Base-by-base conservation (phyloP, 352 stramenopile genomes). In the Globisporangium acanthophoron region DNA sequence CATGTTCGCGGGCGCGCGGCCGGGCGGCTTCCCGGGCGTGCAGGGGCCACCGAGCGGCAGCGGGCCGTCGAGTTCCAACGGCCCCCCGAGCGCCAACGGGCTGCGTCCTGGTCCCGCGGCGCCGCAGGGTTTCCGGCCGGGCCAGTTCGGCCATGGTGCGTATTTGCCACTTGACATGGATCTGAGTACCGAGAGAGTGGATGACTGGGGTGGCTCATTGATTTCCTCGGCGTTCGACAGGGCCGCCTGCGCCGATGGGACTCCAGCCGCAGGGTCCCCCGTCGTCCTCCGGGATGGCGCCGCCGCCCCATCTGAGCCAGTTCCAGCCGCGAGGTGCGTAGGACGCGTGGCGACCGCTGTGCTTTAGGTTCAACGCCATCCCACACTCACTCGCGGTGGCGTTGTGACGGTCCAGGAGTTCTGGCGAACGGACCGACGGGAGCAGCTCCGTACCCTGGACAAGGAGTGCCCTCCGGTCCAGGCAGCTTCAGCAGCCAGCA, bases 291-390 rank as follows among this genome's bases (percentile, higher is more conserved):
- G 68, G 67, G 21, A 67, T 54, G 52, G 43, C 18, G 20, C 43
- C 43, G 11, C 43, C 43, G 43, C 71, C 72, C 12, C 74, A 76
- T 37, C 60, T 78, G 57, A 84, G 74, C 58, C 66, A 82, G 48
- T 77, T 72, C 46, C 55, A 66, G 47, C 69, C 71, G 47, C 59
- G 66, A 50, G 69, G 66, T 74, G 64, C 8, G 44, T 3, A 6
- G 55, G n/a, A 3, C 1, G 5, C 1, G 18, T 37, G 8, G 24
- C 3, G 53, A 2, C 20, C 13, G 41, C 15, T 45, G 11, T 15
- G 12, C n/a, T 54, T 24, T 43, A 5, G 15, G 11, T 27, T 5
- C 33, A 18, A 33, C 24, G 24, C 24, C 24, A 27, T 5, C 5
- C 0, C 44, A 24, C 27, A 41, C 43, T 52, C 16, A 37, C 31